Evolutionary conservation across 2,329 filamentous ascomycete genomes (phyloP), one percentile per base, ranked within the genome.

Genomic region (Paraphoma sp.): DNA sequence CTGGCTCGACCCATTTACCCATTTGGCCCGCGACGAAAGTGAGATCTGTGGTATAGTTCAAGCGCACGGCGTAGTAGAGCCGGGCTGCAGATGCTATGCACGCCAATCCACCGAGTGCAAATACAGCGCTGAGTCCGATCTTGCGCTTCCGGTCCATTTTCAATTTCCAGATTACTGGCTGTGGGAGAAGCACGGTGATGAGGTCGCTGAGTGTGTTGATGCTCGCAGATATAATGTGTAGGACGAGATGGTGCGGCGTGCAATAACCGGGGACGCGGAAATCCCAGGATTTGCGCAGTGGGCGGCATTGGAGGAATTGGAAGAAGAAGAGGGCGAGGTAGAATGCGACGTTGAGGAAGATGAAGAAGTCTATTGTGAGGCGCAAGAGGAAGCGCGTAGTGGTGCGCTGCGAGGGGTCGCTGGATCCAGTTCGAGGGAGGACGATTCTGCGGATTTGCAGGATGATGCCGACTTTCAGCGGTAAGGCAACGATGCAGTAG

Each of bases 131-230:
- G 1, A 67, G 48, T 10, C 55, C 62, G 48, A 41, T 51, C 33
- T 61, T 64, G 5, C 54, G 47, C 48, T 48, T 54, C 11, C 11
- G 42, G 6, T 48, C 48, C 29, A 66, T 48, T 12, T 60, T 53
- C 38, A 69, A 53, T 1, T 38, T 42, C 61, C 58, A 64, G 29
- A 69, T 65, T 3, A 63, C 50, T 14, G 60, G 59, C 30, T 66
- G 59, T 4, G 67, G 67, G 5, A 69, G 49, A 1, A 58, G 38
- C 2, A 69, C 44, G n/a, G 63, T 52, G 17, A 65, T 53, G 3
- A 67, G 38, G 44, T 68, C 67, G 42, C 61, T 64, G 9, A 55
- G 54, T 6, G 54, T 60, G 53, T 69, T 69, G 53, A 65, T 58
- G 14, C 51, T 44, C 2, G 63, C 62, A 5, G 57, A 58, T 4